Base-by-base conservation (phyloP, 106 monocot species). In the Phalaenopsis aphrodite region DNA sequence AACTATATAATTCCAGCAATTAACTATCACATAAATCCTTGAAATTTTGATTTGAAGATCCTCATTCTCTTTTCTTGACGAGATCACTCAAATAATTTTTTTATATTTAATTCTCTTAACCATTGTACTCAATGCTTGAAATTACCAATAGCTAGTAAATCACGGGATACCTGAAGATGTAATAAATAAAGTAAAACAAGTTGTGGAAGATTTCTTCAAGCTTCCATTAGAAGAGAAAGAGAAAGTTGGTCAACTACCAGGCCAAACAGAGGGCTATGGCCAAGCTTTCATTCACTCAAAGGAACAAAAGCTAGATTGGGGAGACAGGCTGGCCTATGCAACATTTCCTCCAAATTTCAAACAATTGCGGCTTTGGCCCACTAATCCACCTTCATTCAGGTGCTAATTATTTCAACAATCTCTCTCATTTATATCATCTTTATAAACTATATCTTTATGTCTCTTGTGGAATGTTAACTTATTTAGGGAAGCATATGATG, bases 251-350 rank as follows among this genome's bases (percentile, higher is more conserved):
- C 81, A 81, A 47, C 1, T 19, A 11, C 61, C 79, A 41, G 75
- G 69, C 21, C 81, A 78, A 36, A 9, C 75, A n/a, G 81, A 89
- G 66, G 89, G 89, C 12, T 89, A 86, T 46, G 89, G 89, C 24
- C 86, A 89, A 72, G 61, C 79, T 30, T 89, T 86, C 36, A 82
- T 89, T 1, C 52, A 81, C 4, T 89, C 86, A 3, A 79, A 86
- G 2, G 81, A 89, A 5, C 89, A 89, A 49, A 81, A 84, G 49
- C 65, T 89, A 48, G 89, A 89, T 8, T 89, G 89, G 89, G 67
- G 61, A 7, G 89, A 89, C 16, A 78, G 84, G 78, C 30, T 78
- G 38, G 82, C 73, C 30, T 57, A 87, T 9, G 43, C 9, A 42
- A 87, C 84, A 18, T 84, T 38, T 24, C 87, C 89, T 24, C 30